Base-by-base conservation (phyloP, 169 alveolate genomes). In the Plasmodium inui region DNA sequence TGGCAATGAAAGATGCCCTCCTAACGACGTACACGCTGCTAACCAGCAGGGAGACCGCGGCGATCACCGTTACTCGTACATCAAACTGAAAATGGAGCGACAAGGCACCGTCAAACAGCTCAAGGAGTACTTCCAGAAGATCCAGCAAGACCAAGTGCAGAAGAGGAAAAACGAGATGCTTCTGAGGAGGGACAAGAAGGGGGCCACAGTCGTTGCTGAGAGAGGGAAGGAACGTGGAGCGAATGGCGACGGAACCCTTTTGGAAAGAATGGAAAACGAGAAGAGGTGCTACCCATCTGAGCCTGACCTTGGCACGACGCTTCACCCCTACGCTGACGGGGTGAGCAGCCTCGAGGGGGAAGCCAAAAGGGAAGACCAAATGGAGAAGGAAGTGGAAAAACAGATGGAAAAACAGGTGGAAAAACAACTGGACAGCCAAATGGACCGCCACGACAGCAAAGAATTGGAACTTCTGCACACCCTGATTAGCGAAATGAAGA, bases 81-180 rank as follows among this genome's bases (percentile, higher is more conserved):
- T 82, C 22, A 90, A 90, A 81, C 82, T 90, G 14, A 90, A 90
- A 37, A 70, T 17, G 53, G 94, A 90, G 73, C 80, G 94, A 70
- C 83, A 70, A 41, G 94, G 94, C 4, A 90, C 94, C 8, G 94
- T 90, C 32, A 90, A 90, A 55, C 91, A 90, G 37, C 55, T 90
- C 19, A 90, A 90, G 57, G 94, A 90, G 12, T 90, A 80, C 82
- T 90, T 90, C 50, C 94, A 90, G 83, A 67, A 90, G 70, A 90
- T 80, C 2, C 85, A 90, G 34, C 39, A 90, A 8, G 88, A 50
- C 19, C 67, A 90, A 22, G 10, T 34, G 55, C 80, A 90, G 80
- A 90, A 81, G 82, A 55, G 74, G 80, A 90, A 90, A 8, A 41
- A 90, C 39, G 57, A 32, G 44, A 12, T 85, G 80, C n/a, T 46